A percentile compares a stretch with the other conserved stretches of the same genome.
Evolutionary conservation across 2,329 filamentous ascomycete species (phyloP).

Genomic region (Myriangium duriaei): DNA sequence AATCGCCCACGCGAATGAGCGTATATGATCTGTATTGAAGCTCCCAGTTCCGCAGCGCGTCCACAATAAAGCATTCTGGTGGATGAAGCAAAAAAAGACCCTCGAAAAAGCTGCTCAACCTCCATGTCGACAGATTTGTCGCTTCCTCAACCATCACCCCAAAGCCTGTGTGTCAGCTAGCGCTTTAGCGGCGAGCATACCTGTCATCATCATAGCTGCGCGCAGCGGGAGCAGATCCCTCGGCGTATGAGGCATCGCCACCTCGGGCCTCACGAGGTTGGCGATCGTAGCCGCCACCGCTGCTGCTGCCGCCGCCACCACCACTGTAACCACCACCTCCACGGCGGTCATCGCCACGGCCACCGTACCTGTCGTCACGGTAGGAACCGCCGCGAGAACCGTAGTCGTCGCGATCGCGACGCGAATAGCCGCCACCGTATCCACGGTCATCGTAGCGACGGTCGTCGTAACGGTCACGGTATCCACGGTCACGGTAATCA

Average conservation of each 20-base stretch:
- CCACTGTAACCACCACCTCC: constrained; percentile 13
- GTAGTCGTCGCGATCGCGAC: constrained; percentile 30
- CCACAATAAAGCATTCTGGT: neutral
- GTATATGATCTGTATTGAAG: neutral
- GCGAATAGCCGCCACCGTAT: constrained; percentile 24
- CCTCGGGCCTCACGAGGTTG: constrained; percentile 16
- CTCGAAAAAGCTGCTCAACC: neutral
- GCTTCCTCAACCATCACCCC: neutral
- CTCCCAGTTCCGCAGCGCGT: neutral
- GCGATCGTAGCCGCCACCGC: constrained; percentile 19
- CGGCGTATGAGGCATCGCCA: constrained; percentile 13
- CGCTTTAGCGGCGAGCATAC: constrained; percentile 17
- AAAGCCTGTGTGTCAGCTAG: constrained; percentile 2
- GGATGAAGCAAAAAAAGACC: neutral
- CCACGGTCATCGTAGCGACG: constrained; percentile 45
- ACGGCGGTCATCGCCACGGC: constrained; percentile 14
- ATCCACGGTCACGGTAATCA: constrained; percentile 35
- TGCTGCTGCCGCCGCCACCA: constrained; percentile 18
- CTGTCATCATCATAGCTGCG: constrained; percentile 22
- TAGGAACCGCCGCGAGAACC: constrained; percentile 31
- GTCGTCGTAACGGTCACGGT: constrained; percentile 50
- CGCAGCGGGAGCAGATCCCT: constrained; percentile 18
- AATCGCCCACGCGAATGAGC: too few relatives aligned
- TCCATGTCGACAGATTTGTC: neutral
- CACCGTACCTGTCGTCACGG: constrained; percentile 31